Evolutionary conservation across 257 asterid species (phyloP).

Genomic region (Solanum virginianum): DNA sequence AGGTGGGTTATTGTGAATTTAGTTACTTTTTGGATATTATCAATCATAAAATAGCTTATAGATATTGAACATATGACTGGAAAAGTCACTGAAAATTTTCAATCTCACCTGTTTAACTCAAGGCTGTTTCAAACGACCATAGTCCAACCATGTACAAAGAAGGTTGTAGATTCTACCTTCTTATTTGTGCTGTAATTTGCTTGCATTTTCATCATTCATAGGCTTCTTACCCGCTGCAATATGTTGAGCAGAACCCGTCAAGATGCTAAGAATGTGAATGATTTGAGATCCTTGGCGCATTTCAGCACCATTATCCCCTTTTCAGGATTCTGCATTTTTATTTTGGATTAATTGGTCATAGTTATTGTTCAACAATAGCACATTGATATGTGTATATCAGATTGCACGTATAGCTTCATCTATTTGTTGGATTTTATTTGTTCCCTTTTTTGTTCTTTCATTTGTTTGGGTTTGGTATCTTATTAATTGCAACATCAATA

Average conservation of each 20-base stretch:
- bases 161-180: neutral
- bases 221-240: neutral
- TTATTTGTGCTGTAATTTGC: neutral
- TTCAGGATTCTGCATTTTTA: neutral
- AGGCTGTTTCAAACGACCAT: neutral
- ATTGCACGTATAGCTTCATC: neutral
- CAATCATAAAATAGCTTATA: neutral
- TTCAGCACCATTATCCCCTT: neutral
- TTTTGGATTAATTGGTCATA: neutral
- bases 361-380: neutral
- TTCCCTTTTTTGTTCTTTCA: neutral
- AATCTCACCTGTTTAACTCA: neutral
- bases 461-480: neutral
- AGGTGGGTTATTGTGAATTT: neutral
- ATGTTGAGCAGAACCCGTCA: neutral
- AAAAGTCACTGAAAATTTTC: neutral
- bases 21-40: neutral
- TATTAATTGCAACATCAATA: neutral
- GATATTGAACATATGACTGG: neutral
- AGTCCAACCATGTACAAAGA: neutral
- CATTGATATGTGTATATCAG: neutral
- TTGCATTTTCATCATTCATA: neutral
- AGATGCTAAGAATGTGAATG: neutral
- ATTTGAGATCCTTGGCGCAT: neutral
- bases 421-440: neutral